Evolutionary conservation across 805 yeast genomes (phyloP).

Genomic region (Metschnikowia kunwiensis): DNA sequence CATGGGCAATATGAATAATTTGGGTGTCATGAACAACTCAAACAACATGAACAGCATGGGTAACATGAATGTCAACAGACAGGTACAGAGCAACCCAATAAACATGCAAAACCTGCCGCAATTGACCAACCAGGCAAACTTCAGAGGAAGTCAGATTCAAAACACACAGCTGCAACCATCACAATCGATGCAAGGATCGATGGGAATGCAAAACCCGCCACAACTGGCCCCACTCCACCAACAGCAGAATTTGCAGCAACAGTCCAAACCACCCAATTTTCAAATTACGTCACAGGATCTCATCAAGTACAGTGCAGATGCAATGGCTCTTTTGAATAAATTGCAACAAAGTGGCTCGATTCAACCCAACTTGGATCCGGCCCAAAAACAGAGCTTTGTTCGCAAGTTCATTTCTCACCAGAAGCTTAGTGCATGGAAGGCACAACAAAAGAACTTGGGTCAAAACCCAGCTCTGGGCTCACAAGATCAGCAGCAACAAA

Average conservation of each 20-base stretch:
- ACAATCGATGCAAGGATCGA: conserved; percentile 6
- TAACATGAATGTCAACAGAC: conserved; percentile 9
- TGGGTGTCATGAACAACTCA: conserved; percentile 8
- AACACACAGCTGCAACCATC: conserved; percentile 7
- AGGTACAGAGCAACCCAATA: conserved; percentile 6
- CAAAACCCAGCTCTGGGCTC: conserved; percentile 1
- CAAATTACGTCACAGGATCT: conserved; percentile 31
- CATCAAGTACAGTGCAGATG: conserved; percentile 37
- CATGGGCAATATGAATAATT: conserved; percentile 14
- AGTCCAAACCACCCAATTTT: conserved; percentile 13
- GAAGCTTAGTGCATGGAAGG: conserved; percentile 28
- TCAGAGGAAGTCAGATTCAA: conserved; percentile 5
- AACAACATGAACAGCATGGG: conserved; percentile 16
- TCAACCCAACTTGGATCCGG: conserved; percentile 32
- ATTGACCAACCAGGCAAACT: conserved; percentile 6
- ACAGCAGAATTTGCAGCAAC: conserved; percentile 17
- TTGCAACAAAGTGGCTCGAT: conserved; percentile 37
- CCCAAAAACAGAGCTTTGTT: conserved; percentile 38
- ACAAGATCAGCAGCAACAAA: conserved; percentile 11
- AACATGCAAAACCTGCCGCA: conserved; percentile 10
- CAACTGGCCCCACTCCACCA: conserved; percentile 15
- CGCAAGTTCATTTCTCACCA: conserved; percentile 40
- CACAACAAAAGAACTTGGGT: conserved; percentile 23
- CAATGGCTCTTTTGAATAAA: conserved; percentile 35
- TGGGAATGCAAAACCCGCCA: conserved; percentile 10